Evolutionary conservation across 495 filamentous ascomycete genomes (phyloP).

Genomic region (Aspergillus saccharolyticus): DNA sequence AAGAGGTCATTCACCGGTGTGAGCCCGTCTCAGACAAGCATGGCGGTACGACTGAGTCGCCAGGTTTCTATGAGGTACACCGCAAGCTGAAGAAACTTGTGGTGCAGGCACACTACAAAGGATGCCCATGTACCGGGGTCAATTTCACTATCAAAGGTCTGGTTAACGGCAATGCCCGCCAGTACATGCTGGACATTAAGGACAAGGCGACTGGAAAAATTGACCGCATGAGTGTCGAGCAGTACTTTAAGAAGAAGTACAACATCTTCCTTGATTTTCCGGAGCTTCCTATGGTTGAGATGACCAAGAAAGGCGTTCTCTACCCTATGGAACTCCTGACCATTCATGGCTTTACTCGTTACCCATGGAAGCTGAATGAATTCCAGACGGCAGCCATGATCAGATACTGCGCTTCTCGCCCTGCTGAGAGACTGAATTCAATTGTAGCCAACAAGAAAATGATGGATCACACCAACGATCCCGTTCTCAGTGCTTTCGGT

Average conservation of each 20-base stretch:
- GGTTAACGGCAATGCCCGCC: conserved; percentile 47
- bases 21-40: conserved; percentile 18
- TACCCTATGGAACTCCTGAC: conserved; percentile 76
- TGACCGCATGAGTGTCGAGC: conserved; percentile 45
- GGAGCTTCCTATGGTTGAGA: conserved; percentile 65
- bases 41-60: conserved; percentile 20
- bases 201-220: conserved; percentile 41
- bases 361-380: conserved; percentile 70
- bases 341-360: conserved; percentile 64
- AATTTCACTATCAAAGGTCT: conserved; percentile 62
- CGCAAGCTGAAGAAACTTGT: conserved; percentile 57
- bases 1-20: conserved; percentile 20
- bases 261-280: conserved; percentile 48
- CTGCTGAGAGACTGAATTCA: conserved; percentile 53
- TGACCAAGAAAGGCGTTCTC: conserved; percentile 54
- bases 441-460: conserved; percentile 61
- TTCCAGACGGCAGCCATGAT: conserved; percentile 73
- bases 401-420: conserved; percentile 69
- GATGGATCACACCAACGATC: conserved; percentile 65
- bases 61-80: conserved; percentile 21
- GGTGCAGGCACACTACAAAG: conserved; percentile 60
- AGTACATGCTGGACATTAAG: conserved; percentile 52
- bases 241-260: conserved; percentile 69
- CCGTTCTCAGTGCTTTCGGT: conserved; percentile 60
- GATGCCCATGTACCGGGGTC: conserved; percentile 37